Evolutionary conservation across 2,329 filamentous ascomycete species (phyloP).

Genomic region (Clonostachys rhizophaga): DNA sequence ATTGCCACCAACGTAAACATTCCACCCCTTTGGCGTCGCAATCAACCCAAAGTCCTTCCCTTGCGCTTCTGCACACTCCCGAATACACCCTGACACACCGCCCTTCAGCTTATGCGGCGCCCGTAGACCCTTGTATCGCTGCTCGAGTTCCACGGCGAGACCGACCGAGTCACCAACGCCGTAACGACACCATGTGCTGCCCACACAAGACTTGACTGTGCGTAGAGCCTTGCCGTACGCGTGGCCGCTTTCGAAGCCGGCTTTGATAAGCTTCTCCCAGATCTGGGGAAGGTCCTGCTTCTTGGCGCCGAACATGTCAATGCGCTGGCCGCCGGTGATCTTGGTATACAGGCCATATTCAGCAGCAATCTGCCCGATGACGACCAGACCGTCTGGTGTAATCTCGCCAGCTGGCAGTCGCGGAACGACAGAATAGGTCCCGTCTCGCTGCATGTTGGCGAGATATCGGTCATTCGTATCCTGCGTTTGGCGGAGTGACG

Average conservation of each 20-base stretch:
- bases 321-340: constrained; percentile 87
- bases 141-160: constrained; percentile 82
- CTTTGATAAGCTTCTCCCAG: constrained; percentile 75
- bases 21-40: constrained; percentile 89
- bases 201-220: constrained; percentile 89
- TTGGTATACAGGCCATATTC: constrained; percentile 85
- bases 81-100: constrained; percentile 84
- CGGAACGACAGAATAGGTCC: constrained; percentile 84
- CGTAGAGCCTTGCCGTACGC: constrained; percentile 86
- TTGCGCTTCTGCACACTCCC: constrained; percentile 88
- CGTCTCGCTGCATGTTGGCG: constrained; percentile 87
- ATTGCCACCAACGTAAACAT: constrained; percentile 87
- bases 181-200: constrained; percentile 86
- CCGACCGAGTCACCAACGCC: constrained; percentile 88
- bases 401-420: constrained; percentile 83
- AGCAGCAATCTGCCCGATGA: constrained; percentile 79
- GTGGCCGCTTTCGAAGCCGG: constrained; percentile 86
- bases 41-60: constrained; percentile 93
- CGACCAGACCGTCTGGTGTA: constrained; percentile 78
- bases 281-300: constrained; percentile 82
- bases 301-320: constrained; percentile 87
- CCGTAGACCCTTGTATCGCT: constrained; percentile 90
- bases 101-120: constrained; percentile 88
- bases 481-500: constrained; percentile 67
- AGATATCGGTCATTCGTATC: constrained; percentile 89